Percentiles rank a stretch among this genome's conserved stretches.
phyloP scores from a whole-genome alignment of 2,329 filamentous ascomycete species.

The Clonostachys chloroleuca region DNA sequence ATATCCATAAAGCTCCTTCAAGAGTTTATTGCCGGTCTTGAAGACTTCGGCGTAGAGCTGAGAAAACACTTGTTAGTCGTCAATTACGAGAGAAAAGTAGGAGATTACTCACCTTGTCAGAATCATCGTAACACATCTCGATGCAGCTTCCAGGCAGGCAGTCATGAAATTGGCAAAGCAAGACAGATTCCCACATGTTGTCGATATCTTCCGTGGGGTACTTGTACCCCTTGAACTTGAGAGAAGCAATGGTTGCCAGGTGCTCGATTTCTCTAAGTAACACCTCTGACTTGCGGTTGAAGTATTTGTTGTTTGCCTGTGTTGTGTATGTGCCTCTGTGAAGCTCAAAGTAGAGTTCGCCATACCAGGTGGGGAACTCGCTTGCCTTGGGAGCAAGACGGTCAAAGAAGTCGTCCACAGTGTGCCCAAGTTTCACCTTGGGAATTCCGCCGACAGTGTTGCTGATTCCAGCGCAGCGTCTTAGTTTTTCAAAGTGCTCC shows the following conservation, averaged over 20 bases:
- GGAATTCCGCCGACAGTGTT: conserved; percentile 79
- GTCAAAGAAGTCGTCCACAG: conserved; percentile 93
- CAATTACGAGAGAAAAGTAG: not conserved
- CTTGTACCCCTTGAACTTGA: conserved; percentile 69
- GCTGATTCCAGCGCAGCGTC: conserved; percentile 85
- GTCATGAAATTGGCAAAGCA: conserved; percentile 97
- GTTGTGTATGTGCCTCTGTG: conserved; percentile 97
- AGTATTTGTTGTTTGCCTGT: conserved; percentile 93
- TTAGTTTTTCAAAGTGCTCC: conserved; percentile 90
- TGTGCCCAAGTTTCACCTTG: conserved; percentile 81
- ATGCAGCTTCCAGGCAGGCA: conserved; percentile 93
- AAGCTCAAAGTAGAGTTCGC: conserved; percentile 95
- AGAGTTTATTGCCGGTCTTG: conserved; percentile 65
- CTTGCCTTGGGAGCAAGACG: conserved; percentile 74
- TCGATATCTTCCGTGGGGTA: conserved; percentile 96
- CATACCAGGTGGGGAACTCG: conserved; percentile 91
- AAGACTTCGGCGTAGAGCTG: conserved; percentile 81
- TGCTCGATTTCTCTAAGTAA: conserved; percentile 85
- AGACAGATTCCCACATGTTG: conserved; percentile 87
- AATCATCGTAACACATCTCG: conserved; percentile 98
- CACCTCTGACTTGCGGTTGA: conserved; percentile 83
- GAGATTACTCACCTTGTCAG: conserved; percentile 58
- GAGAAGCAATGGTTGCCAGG: conserved; percentile 78
- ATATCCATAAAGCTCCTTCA: conserved; percentile 63
- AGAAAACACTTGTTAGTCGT: conserved; percentile 12